Evolutionary conservation across 176 grass and related monocot genomes (phyloP).

Genomic region (Rhipidocladum racemiflorum): DNA sequence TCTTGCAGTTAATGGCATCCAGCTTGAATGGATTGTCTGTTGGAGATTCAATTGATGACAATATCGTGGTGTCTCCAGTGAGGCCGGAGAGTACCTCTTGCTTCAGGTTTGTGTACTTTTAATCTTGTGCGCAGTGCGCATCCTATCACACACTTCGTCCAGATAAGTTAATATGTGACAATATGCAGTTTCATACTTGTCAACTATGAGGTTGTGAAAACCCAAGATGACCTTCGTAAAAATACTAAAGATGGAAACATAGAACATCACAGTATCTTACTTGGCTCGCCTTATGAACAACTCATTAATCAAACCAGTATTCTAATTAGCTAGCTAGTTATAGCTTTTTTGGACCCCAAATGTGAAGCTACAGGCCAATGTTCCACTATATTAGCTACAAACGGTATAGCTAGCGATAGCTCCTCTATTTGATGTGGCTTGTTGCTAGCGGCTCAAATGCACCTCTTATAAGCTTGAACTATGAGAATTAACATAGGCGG

Average conservation of each 20-base stretch:
- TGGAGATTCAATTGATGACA: constrained; percentile 55
- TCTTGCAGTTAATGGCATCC: constrained; percentile 71
- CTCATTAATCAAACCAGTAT: neutral
- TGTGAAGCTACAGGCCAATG: too few relatives aligned
- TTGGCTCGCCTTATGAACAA: neutral
- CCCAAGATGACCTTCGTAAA: neutral
- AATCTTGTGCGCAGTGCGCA: neutral
- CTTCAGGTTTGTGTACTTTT: constrained; percentile 36
- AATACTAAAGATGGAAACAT: neutral
- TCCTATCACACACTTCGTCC: neutral
- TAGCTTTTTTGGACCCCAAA: too few relatives aligned
- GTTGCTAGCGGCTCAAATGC: too few relatives aligned
- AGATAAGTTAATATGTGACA: neutral
- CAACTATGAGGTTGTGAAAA: neutral
- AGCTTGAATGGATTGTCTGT: constrained; percentile 78
- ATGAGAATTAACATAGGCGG: too few relatives aligned
- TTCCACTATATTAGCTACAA: too few relatives aligned
- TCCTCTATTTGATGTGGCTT: too few relatives aligned
- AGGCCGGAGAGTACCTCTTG: constrained; percentile 48
- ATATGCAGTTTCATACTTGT: neutral
- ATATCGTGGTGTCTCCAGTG: constrained; percentile 45
- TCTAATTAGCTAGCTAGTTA: too few relatives aligned
- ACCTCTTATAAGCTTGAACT: too few relatives aligned
- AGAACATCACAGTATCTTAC: neutral
- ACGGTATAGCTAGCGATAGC: too few relatives aligned